Evolutionary conservation across 2,329 filamentous ascomycete genomes (phyloP), one percentile per base, ranked within the genome.

Genomic region (Penicillium sp.): DNA sequence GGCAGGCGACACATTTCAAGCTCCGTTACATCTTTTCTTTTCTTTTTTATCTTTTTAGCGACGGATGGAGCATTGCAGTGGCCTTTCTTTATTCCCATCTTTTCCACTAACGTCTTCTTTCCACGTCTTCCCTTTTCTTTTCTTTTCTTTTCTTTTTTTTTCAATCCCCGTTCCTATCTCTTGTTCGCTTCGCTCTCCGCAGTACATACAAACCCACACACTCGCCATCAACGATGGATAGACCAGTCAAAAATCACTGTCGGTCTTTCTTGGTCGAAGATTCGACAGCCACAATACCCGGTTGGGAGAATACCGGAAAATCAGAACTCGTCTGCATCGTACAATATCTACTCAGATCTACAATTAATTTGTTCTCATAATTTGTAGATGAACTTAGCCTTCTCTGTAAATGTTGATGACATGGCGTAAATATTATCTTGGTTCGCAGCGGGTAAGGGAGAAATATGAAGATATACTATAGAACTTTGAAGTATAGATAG

Each of bases 61-160:
- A 60, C 54, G 56, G 56, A 59, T 61, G 61, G 59, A 62, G 61
- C 61, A 63, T 63, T 60, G 58, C 59, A 55, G 59, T 50, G 56
- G 50, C 55, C 56, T 62, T 57, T 58, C 56, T 62, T 56, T 54
- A 53, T 56, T 57, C 49, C 23, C 20, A 37, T 37, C 34, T 20
- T 37, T 15, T 33, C 30, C 30, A 33, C 30, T n/a, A 15, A 33
- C 30, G 4, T 33, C 30, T n/a, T 33, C 17, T 7, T 18, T n/a
- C 32, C 15, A 34, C 32, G 3, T n/a, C 37, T 40, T 55, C 51
- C 46, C 30, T 43, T 51, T 46, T 52, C 44, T 50, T 46, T 53
- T 54, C 42, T 40, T 40, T 40, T 41, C 43, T 36, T 46, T 44
- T 36, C 26, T 47, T 32, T 46, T 26, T 51, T 17, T 13, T 46